Base-by-base conservation (phyloP, 352 stramenopile species). In the Bremia lactucae region DNA sequence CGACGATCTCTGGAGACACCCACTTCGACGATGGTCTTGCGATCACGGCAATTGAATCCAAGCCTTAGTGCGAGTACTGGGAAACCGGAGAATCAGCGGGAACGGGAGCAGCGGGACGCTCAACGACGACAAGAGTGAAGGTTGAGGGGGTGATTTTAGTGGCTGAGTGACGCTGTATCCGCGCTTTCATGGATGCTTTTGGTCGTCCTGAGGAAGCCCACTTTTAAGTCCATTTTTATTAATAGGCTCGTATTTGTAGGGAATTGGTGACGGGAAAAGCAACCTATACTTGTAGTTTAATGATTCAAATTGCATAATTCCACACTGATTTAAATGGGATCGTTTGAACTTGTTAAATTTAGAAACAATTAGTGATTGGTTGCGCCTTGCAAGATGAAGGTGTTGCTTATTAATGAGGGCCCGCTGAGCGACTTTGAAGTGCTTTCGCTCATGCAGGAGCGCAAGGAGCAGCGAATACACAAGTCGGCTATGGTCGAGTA, bases 361-460 rank as follows among this genome's bases (percentile, higher is more conserved):
- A n/a, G n/a, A n/a, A n/a, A n/a, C n/a, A n/a, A n/a, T n/a, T n/a
- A n/a, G n/a, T n/a, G n/a, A 40, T 49, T 38, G 15, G 16, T 36
- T 29, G n/a, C n/a, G n/a, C n/a, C n/a, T n/a, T n/a, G n/a, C n/a
- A n/a, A n/a, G n/a, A 90, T 91, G 79, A 91, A 87, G 67, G 79
- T 91, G 59, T 45, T 91, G 57, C 57, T 81, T 53, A 76, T 80
- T 47, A 87, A 87, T 45, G 79, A 91, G 38, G 79, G 68, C 43
- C 55, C 79, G 48, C 49, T 91, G 60, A 84, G 60, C 52, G 76
- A 91, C 70, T 75, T 69, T 21, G 79, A 91, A 55, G 79, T 88
- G 50, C 70, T 79, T 21, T 47, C 78, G 58, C 65, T 91, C 46
- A 77, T 91, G 62, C 71, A 87, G 58, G 79, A 91, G 65, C 73